These are phyloP conservation scores for Fusarium keratoplasticum DNA, from an alignment of 2,329 filamentous ascomycete genomes.

Conservation along the genomic window DNA sequence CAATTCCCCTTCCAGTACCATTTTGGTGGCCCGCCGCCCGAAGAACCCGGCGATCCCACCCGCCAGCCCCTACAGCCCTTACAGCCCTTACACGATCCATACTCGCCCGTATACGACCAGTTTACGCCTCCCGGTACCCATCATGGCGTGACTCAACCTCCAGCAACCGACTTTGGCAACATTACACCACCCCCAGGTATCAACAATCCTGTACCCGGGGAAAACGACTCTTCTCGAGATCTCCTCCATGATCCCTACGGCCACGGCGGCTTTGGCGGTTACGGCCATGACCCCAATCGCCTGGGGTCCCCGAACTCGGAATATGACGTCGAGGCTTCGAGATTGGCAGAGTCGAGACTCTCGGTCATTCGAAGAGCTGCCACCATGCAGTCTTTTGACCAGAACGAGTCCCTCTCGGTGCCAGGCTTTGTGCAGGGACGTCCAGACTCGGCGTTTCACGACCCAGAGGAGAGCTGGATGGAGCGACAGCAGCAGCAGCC, in stretches of 20 bases:
- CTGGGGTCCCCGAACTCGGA: slow-evolving; percentile 19
- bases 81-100: slow-evolving; percentile 26
- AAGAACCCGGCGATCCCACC: slow-evolving; percentile 14
- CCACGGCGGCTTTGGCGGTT: slow-evolving; percentile 29
- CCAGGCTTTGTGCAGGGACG: slow-evolving; percentile 33
- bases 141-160: background rate
- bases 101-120: slow-evolving; percentile 9
- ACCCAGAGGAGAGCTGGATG: slow-evolving; percentile 41
- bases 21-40: slow-evolving; percentile 27
- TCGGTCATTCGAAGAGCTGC: slow-evolving; percentile 28
- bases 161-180: background rate
- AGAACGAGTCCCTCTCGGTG: slow-evolving; percentile 23
- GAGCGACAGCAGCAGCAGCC: slow-evolving; percentile 35
- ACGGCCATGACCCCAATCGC: slow-evolving; percentile 20
- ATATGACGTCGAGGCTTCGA: slow-evolving; percentile 34
- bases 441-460: slow-evolving; percentile 36
- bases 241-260: slow-evolving; percentile 29
- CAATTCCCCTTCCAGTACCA: slow-evolving; percentile 25
- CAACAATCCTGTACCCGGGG: slow-evolving; percentile 25
- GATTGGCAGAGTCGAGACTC: slow-evolving; percentile 27
- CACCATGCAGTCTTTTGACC: slow-evolving; percentile 29
- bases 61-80: slow-evolving; percentile 19
- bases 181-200: slow-evolving; percentile 23
- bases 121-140: slow-evolving; percentile 1
- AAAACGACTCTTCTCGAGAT: slow-evolving; percentile 33